phyloP scores from a whole-genome alignment of 2,329 filamentous ascomycete species.

The Lachnellula arida region DNA sequence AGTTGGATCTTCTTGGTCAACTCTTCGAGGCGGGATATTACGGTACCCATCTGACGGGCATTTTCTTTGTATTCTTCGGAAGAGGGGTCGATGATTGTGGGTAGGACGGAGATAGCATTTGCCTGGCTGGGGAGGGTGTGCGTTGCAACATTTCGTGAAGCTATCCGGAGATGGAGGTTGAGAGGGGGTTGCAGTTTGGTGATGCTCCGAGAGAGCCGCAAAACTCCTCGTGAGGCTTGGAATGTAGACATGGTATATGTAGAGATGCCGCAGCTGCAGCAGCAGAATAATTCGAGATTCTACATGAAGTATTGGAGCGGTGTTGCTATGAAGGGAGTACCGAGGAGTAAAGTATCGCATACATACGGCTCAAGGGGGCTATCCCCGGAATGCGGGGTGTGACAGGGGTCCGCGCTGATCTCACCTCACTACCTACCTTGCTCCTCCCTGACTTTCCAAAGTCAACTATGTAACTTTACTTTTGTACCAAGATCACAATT shows the following conservation, averaged over 20 bases:
- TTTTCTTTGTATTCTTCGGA: constrained; percentile 81
- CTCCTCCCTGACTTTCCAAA: constrained; percentile 2
- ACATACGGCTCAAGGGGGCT: constrained; percentile 10
- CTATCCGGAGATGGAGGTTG: constrained; percentile 13
- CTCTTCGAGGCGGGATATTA: constrained; percentile 62
- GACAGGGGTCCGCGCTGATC: neutral
- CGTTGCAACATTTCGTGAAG: constrained; percentile 51
- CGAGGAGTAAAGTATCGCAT: constrained; percentile 5
- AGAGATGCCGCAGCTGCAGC: constrained; percentile 16
- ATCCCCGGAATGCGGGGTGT: neutral
- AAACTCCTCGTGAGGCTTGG: constrained; percentile 42
- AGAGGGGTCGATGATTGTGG: constrained; percentile 68
- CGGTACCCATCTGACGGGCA: constrained; percentile 67
- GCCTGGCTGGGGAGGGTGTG: constrained; percentile 81
- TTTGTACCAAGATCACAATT: neutral
- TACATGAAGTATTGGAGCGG: constrained; percentile 15
- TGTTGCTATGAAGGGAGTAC: constrained; percentile 2
- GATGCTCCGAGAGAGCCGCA: constrained; percentile 42
- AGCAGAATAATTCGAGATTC: constrained; percentile 6
- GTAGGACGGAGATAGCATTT: constrained; percentile 74
- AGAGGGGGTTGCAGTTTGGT: constrained; percentile 28
- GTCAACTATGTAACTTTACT: constrained; percentile 7
- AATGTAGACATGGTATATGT: constrained; percentile 43
- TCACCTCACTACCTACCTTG: neutral
- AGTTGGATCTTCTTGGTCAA: constrained; percentile 68